Evolutionary conservation across 805 yeast species (phyloP), one percentile per base, ranked within the genome.

Genomic region (Cyberlindnera mycetangii): DNA sequence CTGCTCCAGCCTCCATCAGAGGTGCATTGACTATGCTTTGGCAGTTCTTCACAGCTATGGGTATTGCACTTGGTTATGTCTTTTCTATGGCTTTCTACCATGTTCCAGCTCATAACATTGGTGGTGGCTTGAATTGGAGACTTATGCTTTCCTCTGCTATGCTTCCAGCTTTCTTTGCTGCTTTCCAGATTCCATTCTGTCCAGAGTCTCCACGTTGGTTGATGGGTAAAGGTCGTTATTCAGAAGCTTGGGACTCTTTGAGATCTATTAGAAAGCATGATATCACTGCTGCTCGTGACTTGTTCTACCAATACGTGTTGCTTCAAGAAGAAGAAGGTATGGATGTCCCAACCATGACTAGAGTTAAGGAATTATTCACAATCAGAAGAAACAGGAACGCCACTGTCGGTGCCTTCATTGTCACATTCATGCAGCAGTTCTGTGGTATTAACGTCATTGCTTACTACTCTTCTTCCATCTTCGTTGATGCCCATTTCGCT

Each of bases 381-480:
- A 72, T 85, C 37, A 76, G 93, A 64, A 79, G 96, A 71, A 86
- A 85, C 64, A 78, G 95, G 66, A 84, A 88, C 60, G 95, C 93
- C 42, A 79, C 87, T 7, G 54, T 83, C 45, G 95, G 87, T 44
- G 79, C 95, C 4, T 83, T 84, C 76, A 74, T 87, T 51, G 88
- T 82, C 48, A 88, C 89, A 80, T 85, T 87, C 60, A 83, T 84
- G 88, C 96, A 88, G 69, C 95, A 88, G 63, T 85, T 87, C 68
- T 88, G 95, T 67, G 96, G 96, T 55, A 79, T 88, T 62, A 88
- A 88, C 59, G 92, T 87, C 42, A 86, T 88, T 65, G 92, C 95
- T 16, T 85, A 86, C 66, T 88, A 85, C 65, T 84, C 92, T 1
- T 82, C 93, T 0, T 72, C 85, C 9, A 87, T 88, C 46, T 88